phyloP scores from a whole-genome alignment of 2,329 filamentous ascomycete genomes.

The Albophoma yamanashiensis region DNA sequence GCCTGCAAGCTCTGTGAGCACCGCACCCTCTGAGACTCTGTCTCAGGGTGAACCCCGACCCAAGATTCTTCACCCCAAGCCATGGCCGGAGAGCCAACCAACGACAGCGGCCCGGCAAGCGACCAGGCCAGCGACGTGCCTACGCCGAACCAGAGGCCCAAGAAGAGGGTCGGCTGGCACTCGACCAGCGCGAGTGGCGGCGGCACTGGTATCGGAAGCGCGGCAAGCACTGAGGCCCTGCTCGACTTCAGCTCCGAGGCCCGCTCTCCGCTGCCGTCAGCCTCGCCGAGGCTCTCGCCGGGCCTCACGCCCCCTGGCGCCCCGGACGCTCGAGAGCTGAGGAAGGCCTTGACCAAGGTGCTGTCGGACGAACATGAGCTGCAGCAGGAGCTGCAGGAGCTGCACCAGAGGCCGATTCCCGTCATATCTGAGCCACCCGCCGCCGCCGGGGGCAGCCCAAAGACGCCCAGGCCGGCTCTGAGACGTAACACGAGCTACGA shows the following conservation, averaged over 20 bases:
- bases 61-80: slow-evolving; percentile 6
- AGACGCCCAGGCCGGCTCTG: slow-evolving; percentile 24
- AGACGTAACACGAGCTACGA: slow-evolving; percentile 33
- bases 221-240: slow-evolving; percentile 4
- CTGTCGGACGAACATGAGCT: slow-evolving; percentile 20
- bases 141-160: slow-evolving; percentile 23
- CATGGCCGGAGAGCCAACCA: slow-evolving; percentile 13
- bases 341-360: slow-evolving; percentile 26
- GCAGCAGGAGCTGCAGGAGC: slow-evolving; percentile 2
- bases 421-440: neutral
- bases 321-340: slow-evolving; percentile 27
- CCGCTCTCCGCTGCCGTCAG: slow-evolving; percentile 1
- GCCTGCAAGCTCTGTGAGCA: neutral
- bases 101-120: slow-evolving; percentile 16
- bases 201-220: slow-evolving; percentile 2
- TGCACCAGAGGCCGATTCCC: neutral
- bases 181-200: slow-evolving; percentile 16
- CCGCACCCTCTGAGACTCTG: slow-evolving; percentile 9
- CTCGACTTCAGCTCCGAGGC: slow-evolving; percentile 1
- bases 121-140: slow-evolving; percentile 17
- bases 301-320: slow-evolving; percentile 18
- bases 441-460: slow-evolving; percentile 3
- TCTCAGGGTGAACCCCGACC: slow-evolving; percentile 11
- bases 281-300: slow-evolving; percentile 4
- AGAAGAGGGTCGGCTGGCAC: slow-evolving; percentile 30